Conservation (phyloP, 371 early-diverging fungal genomes). For the Sporodiniella umbellata region DNA sequence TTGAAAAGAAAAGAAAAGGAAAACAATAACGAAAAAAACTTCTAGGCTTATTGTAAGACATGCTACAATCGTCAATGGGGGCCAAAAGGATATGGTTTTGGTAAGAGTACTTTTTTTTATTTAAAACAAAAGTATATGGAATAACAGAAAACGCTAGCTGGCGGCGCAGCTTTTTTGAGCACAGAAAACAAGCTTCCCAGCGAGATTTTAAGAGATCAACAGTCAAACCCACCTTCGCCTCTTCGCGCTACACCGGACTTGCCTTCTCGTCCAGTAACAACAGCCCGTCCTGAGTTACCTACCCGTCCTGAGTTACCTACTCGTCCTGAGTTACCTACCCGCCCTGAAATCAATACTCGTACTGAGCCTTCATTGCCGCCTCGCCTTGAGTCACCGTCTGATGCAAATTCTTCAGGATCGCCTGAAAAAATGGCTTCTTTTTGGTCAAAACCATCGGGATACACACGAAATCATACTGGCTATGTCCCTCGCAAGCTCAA, state of each 20-base stretch:
- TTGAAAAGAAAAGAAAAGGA: too few relatives aligned
- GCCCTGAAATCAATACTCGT: background rate
- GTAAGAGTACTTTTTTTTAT: too few relatives aligned
- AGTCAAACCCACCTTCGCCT: constrained; percentile 9
- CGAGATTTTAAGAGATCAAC: constrained; percentile 31
- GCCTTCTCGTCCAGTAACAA: constrained; percentile 9
- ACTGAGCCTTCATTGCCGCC: too few relatives aligned
- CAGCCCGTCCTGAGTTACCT: constrained; percentile 4
- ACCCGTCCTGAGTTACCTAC: background rate
- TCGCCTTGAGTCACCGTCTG: too few relatives aligned
- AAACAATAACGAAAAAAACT: background rate
- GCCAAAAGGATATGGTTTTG: constrained; percentile 54
- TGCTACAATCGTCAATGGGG: constrained; percentile 50
- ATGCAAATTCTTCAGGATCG: too few relatives aligned
- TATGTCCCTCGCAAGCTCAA: constrained; percentile 44
- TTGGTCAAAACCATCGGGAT: constrained; percentile 1
- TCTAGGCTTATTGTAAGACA: constrained; percentile 44
- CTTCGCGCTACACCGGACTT: constrained; percentile 2
- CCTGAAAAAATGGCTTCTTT: background rate
- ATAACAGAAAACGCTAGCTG: too few relatives aligned
- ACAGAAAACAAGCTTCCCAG: constrained; percentile 47
- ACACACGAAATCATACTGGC: constrained; percentile 20
- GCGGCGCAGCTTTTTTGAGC: constrained; percentile 46
- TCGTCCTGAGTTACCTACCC: background rate
- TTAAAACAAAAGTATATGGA: too few relatives aligned